Evolutionary conservation across 2,329 filamentous ascomycete species (phyloP), one percentile per base, ranked within the genome.

Genomic region (Aspergillus sp.): DNA sequence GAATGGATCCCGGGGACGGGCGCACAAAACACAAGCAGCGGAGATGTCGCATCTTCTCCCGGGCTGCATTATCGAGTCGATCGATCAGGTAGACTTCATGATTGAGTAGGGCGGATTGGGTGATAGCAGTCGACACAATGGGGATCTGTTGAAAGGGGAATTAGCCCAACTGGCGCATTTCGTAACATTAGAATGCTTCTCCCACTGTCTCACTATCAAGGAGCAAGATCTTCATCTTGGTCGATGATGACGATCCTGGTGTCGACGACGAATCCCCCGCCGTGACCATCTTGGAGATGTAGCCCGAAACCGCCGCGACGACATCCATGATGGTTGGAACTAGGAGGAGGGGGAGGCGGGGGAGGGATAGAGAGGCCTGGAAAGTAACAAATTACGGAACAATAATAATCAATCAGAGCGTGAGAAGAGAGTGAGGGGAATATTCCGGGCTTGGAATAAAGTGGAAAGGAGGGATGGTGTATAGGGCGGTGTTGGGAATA

Each of bases 1-100:
- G 90, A 61, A 97, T 90, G 5, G 91, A 94, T 55, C 94, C 89
- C 9, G 91, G 79, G 0, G 91, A 95, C 6, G 93, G 93, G 33
- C 94, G 85, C 38, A 98, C 80, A 56, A 98, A 91, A 64, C 90
- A 96, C 27, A 97, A 73, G 66, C 93, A 98, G 41, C 90, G 83
- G 41, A 98, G 77, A 72, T 98, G 93, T 49, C 93, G 86, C 93
- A 98, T 97, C 76, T 95, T 96, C 72, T 98, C 94, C 38, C 93
- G 82, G 50, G 83, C 83, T 46, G 80, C 74, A 57, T 96, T 97
- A 64, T 97, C 93, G 45, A 98, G 74, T 47, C 93, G 89, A 68
- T 98, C 93, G 60, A 94, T 96, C 49, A 98, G 87, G 70, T 96
- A 98, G 55, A 98, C 88, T 71, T 97, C 91, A 72, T 98, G 90